These are phyloP conservation scores for Papiliotrema terrestris DNA, from an alignment of 1,284 basidiomycete genomes.

Conservation along the genomic window DNA sequence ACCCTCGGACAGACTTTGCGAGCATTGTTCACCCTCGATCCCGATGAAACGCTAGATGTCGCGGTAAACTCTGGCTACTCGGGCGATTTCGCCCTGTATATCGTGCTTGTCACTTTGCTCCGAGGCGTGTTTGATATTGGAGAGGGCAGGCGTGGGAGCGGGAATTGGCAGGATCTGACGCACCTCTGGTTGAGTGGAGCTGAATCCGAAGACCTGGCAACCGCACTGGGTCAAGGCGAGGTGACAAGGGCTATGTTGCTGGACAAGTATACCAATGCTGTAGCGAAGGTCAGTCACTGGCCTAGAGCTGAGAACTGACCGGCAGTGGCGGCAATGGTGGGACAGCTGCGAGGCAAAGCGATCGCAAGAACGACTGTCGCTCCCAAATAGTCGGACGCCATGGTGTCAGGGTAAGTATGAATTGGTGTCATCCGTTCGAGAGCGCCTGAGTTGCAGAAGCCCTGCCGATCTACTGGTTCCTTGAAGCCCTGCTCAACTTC, in stretches of 20 bases:
- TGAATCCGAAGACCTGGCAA: background rate
- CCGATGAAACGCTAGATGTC: background rate
- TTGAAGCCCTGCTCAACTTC: background rate
- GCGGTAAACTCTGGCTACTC: background rate
- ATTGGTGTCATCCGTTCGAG: too few relatives aligned
- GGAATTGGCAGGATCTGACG: background rate
- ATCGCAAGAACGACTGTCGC: background rate
- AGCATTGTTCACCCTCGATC: too few relatives aligned
- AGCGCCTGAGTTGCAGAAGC: background rate
- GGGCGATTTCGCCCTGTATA: background rate
- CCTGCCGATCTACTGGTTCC: background rate
- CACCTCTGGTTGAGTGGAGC: background rate
- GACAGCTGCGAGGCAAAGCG: background rate
- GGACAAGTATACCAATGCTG: background rate
- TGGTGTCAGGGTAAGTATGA: background rate
- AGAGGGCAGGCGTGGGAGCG: background rate
- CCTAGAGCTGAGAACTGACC: background rate
- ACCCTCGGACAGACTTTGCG: too few relatives aligned
- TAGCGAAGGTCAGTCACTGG: background rate
- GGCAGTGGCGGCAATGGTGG: background rate
- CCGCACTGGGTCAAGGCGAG: background rate
- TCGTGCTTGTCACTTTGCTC: background rate
- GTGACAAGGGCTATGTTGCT: background rate
- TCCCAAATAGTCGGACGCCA: background rate
- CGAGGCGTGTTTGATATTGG: background rate